Conservation (phyloP, 2,329 filamentous ascomycete species). For the Penicillium italicum region DNA sequence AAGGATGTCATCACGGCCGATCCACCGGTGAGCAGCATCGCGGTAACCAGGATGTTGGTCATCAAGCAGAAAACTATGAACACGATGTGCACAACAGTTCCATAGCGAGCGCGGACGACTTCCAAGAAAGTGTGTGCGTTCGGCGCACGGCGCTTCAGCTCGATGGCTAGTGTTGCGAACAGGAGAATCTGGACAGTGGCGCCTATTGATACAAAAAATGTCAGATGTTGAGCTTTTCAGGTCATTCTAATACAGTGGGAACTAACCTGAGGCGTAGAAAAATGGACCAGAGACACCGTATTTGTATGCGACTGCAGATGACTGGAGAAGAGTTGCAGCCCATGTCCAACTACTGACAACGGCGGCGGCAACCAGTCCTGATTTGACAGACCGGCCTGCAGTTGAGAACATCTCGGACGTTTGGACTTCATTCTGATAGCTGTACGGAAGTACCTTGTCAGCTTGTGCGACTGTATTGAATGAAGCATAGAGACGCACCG, state of each 20-base stretch:
- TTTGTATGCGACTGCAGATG: constrained; percentile 74
- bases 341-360: constrained; percentile 95
- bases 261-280: constrained; percentile 61
- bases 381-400: constrained; percentile 82
- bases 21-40: constrained; percentile 84
- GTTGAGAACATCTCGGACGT: constrained; percentile 93
- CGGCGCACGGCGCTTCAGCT: constrained; percentile 79
- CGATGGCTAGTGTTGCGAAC: constrained; percentile 86
- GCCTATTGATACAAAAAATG: constrained; percentile 46
- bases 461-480: neutral
- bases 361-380: constrained; percentile 78
- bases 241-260: constrained; percentile 16
- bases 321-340: constrained; percentile 79
- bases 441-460: constrained; percentile 18
- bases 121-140: constrained; percentile 85
- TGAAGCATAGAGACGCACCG: constrained; percentile 38
- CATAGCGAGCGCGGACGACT: constrained; percentile 77
- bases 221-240: constrained; percentile 48
- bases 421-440: constrained; percentile 69
- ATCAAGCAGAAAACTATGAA: constrained; percentile 79
- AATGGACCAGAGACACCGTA: constrained; percentile 68
- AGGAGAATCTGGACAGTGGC: constrained; percentile 84
- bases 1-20: constrained; percentile 68
- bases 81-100: constrained; percentile 66
- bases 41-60: constrained; percentile 82